phyloP scores from a whole-genome alignment of 1,139 yeast genomes.

The Suhomyces coccinellae region DNA sequence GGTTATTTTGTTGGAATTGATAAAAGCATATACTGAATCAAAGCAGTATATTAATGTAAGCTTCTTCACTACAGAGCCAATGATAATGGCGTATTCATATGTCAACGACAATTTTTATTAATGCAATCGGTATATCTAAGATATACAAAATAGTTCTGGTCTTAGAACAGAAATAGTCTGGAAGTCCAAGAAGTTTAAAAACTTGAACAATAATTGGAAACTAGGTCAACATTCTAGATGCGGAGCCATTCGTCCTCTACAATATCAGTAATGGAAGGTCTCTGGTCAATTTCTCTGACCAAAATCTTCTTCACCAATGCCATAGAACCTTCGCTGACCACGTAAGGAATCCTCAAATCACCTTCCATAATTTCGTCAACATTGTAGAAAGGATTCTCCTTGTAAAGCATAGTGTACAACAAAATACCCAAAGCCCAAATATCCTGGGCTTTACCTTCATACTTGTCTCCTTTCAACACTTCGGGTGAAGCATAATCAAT shows the following conservation, averaged over 20 bases:
- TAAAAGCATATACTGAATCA: no score
- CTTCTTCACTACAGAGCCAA: no score
- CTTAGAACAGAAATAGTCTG: background rate
- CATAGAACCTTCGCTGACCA: conserved; percentile 58
- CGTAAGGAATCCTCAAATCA: conserved; percentile 66
- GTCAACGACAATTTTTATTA: background rate
- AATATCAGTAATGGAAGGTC: conserved; percentile 77
- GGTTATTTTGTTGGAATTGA: no score
- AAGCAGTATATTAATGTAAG: no score
- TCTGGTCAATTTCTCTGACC: conserved; percentile 56
- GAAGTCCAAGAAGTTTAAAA: background rate
- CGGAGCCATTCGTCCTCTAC: conserved; percentile 69
- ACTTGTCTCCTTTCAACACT: conserved; percentile 82
- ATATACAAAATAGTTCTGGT: background rate
- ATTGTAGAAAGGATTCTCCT: conserved; percentile 93
- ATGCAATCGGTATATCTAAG: background rate
- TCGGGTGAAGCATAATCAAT: conserved; percentile 98
- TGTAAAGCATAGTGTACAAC: conserved; percentile 84
- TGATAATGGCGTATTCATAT: background rate
- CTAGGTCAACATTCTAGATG: background rate
- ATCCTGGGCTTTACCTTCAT: conserved; percentile 92
- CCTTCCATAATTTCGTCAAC: conserved; percentile 95
- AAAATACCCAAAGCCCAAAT: conserved; percentile 95
- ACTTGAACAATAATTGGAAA: no score
- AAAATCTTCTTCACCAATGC: conserved; percentile 64